phyloP scores from a whole-genome alignment of 2,329 filamentous ascomycete species.

The Coleophoma cylindrospora region DNA sequence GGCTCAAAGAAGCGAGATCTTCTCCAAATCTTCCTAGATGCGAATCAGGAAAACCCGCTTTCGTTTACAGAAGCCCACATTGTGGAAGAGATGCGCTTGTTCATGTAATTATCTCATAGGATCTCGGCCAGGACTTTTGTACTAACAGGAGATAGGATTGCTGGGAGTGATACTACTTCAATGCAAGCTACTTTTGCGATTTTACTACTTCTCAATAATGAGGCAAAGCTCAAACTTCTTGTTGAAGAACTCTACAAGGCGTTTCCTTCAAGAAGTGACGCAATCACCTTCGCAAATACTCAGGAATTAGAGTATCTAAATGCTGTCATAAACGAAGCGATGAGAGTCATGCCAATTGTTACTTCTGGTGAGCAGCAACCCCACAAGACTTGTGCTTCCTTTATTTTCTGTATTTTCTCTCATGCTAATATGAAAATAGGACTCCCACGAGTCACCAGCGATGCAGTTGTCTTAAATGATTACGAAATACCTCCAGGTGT shows the following conservation, averaged over 20 bases:
- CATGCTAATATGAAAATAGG: too few relatives aligned
- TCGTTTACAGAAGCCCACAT: background rate
- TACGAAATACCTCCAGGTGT: too few relatives aligned
- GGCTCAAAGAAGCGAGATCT: background rate
- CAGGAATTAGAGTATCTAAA: background rate
- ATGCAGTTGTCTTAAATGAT: too few relatives aligned
- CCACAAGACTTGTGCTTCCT: too few relatives aligned
- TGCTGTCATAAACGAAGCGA: background rate
- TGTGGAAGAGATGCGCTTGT: background rate
- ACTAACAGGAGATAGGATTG: background rate
- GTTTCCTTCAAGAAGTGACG: background rate
- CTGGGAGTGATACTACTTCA: background rate
- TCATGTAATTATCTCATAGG: background rate
- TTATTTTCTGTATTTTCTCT: too few relatives aligned
- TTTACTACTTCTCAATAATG: background rate
- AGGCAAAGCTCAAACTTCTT: background rate
- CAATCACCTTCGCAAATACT: background rate
- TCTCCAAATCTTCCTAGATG: background rate
- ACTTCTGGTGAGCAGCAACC: too few relatives aligned
- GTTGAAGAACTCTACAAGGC: background rate
- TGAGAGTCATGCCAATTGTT: background rate
- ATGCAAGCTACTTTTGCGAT: background rate
- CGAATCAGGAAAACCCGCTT: background rate
- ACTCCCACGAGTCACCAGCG: too few relatives aligned
- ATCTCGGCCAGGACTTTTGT: too few relatives aligned